phyloP scores from a whole-genome alignment of 805 yeast species.

The Starmerella roubikii region DNA sequence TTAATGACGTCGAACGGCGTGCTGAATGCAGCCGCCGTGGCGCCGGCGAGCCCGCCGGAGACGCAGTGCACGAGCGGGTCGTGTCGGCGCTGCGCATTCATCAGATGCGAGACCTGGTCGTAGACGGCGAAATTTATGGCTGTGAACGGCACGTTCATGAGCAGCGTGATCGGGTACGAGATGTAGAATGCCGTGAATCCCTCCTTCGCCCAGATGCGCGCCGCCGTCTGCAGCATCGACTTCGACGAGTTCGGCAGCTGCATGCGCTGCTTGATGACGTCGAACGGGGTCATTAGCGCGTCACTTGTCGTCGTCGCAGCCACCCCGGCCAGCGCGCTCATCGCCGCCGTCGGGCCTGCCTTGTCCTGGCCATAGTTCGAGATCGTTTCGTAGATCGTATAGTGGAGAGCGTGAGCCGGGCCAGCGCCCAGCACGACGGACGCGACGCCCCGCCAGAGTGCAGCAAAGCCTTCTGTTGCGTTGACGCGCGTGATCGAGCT shows the following conservation, averaged over 20 bases:
- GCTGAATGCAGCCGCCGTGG: conserved; percentile 85
- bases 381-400: conserved; percentile 79
- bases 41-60: conserved; percentile 90
- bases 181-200: conserved; percentile 66
- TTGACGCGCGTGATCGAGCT: conserved; percentile 60
- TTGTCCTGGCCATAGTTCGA: conserved; percentile 38
- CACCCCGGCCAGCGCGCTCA: conserved; percentile 79
- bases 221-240: conserved; percentile 22
- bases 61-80: conserved; percentile 88
- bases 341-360: conserved; percentile 52
- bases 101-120: conserved; percentile 61
- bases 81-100: conserved; percentile 63
- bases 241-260: conserved; percentile 34
- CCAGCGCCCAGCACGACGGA: conserved; percentile 96
- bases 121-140: conserved; percentile 88
- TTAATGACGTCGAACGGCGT: conserved; percentile 88
- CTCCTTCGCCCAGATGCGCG: conserved; percentile 26
- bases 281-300: conserved; percentile 95
- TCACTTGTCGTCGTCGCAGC: conserved; percentile 88
- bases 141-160: conserved; percentile 88
- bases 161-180: conserved; percentile 85
- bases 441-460: conserved; percentile 87
- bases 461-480: conserved; percentile 75
- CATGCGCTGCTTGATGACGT: conserved; percentile 90
- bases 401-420: conserved; percentile 95